Evolutionary conservation across 768 basidiomycete species (phyloP).

Genomic region (Termitomyces bulborhizus): DNA sequence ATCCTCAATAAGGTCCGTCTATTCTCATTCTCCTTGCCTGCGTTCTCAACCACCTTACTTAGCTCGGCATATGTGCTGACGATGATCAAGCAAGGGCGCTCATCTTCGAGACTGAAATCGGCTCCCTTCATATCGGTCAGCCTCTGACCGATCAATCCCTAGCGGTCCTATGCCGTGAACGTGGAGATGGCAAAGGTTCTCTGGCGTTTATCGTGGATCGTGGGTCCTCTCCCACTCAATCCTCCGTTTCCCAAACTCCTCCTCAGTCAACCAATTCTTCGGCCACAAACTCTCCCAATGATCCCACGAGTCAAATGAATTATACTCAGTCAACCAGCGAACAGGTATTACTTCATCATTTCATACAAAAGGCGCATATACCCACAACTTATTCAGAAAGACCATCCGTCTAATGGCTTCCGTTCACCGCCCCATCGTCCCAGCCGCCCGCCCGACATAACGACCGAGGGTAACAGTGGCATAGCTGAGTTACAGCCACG

Average conservation of each 20-base stretch:
- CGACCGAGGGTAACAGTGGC: constrained; percentile 2
- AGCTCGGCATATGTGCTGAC: constrained; percentile 13
- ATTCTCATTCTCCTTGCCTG: background rate
- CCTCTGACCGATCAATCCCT: constrained; percentile 12
- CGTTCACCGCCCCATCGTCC: constrained; percentile 8
- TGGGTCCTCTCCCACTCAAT: background rate
- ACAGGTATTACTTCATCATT: constrained; percentile 6
- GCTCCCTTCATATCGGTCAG: constrained; percentile 13
- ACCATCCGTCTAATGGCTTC: background rate
- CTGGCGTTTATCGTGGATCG: constrained; percentile 14
- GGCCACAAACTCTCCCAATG: background rate
- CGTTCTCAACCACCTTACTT: background rate
- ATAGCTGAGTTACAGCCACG: constrained; percentile 11
- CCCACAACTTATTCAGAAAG: background rate
- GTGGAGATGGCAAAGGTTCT: constrained; percentile 14
- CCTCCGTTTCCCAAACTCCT: background rate
- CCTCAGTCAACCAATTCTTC: constrained; percentile 2
- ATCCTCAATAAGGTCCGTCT: constrained; percentile 14
- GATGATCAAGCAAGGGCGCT: constrained; percentile 12
- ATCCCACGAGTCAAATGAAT: constrained; percentile 3
- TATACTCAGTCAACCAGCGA: constrained; percentile 7
- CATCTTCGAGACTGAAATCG: constrained; percentile 18
- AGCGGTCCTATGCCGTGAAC: constrained; percentile 12
- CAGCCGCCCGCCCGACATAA: constrained; percentile 5
- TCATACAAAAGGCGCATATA: background rate